Base-by-base conservation (phyloP, 352 stramenopile species). In the Phytophthora cryptogea region DNA sequence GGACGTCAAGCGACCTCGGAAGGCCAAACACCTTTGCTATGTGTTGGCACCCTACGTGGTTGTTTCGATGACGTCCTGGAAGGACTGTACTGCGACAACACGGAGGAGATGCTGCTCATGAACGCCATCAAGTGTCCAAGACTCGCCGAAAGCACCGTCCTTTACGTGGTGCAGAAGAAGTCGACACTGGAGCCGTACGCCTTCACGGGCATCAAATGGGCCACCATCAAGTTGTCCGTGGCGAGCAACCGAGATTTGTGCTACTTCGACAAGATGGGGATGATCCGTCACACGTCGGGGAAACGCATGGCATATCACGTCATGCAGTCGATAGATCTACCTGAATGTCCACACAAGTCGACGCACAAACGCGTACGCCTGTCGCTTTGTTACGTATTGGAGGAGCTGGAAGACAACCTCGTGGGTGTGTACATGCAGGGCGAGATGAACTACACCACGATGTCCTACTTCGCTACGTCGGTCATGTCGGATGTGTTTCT, bases 41-140 rank as follows among this genome's bases (percentile, higher is more conserved):
- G 62, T 31, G 44, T 80, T 11, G 72, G 72, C 8, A 63, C 69
- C 16, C 46, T 82, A 20, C 51, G 64, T 6, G 70, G 66, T 7
- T 67, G 59, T 37, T 75, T 85, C 30, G 70, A 85, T 27, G 76
- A 80, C 42, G 66, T 82, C 42, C 73, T 85, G 53, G 73, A 76
- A 23, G 76, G 67, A 0, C 17, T 82, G 7, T 72, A 82, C 52
- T 67, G 63, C 43, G 51, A 71, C 10, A 69, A 59, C n/a, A 78
- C 72, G 9, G 51, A 76, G 28, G 72, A 76, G 5, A 74, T 85
- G 67, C 70, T 78, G 23, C 64, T 80, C 17, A 70, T 66, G 46
- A 69, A 72, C 39, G 59, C 70, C 36, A 59, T 85, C 52, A 74
- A 63, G 10, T 76, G 66, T 37, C 61, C 72, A 9, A 58, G 64